These are phyloP conservation scores for Cercophora sp. DNA, from an alignment of 495 filamentous ascomycete species.

Conservation along the genomic window DNA sequence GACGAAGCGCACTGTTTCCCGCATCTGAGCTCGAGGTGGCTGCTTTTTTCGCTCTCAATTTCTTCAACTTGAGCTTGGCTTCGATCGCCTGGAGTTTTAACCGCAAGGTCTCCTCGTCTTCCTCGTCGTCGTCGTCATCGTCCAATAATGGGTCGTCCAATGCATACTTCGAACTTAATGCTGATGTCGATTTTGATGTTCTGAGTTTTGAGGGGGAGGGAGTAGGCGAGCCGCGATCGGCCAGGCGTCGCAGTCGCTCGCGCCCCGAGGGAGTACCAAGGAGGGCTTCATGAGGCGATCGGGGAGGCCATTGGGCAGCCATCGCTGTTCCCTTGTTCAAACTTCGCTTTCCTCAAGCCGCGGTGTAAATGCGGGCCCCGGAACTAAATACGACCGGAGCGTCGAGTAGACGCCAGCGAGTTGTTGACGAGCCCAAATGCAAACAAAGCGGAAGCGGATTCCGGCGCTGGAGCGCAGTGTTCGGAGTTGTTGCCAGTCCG, in stretches of 20 bases:
- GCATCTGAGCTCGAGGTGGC: conserved; percentile 10
- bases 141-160: conserved; percentile 36
- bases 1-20: conserved; percentile 21
- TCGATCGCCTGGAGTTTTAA: conserved; percentile 82
- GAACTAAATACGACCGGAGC: background rate
- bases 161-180: conserved; percentile 17
- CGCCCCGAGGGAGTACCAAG: conserved; percentile 78
- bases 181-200: conserved; percentile 18
- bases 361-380: background rate
- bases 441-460: background rate
- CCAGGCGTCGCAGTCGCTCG: conserved; percentile 60
- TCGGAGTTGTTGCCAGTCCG: conserved; percentile 3
- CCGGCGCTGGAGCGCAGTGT: too few species aligned
- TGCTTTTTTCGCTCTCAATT: conserved; percentile 49
- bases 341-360: background rate
- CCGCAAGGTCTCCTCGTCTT: conserved; percentile 87
- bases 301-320: conserved; percentile 72
- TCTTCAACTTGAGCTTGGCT: conserved; percentile 83
- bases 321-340: conserved; percentile 10
- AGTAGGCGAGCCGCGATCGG: conserved; percentile 58
- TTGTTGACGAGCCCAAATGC: background rate
- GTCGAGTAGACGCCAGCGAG: background rate
- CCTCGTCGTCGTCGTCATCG: conserved; percentile 58
- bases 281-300: conserved; percentile 79
- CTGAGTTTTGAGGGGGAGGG: conserved; percentile 53